These are phyloP conservation scores for Plectranthus barbatus DNA, from an alignment of 257 asterid species.

Conservation along the genomic window DNA sequence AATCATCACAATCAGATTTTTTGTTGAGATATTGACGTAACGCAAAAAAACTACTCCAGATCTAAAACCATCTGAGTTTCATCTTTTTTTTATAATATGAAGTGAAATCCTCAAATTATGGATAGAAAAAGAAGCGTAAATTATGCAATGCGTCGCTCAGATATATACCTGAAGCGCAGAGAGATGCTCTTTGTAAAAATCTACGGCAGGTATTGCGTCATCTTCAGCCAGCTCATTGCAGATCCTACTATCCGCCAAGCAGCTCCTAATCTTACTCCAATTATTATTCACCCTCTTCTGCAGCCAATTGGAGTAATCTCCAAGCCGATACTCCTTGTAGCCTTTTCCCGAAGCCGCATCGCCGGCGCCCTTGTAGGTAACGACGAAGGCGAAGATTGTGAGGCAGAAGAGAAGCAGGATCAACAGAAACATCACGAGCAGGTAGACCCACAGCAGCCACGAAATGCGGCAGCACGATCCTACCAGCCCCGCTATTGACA, in stretches of 20 bases:
- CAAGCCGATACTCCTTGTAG: constrained; percentile 72
- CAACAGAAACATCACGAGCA: constrained; percentile 72
- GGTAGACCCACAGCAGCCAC: constrained; percentile 75
- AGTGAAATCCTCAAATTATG: too few relatives aligned
- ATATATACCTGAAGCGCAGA: constrained; percentile 65
- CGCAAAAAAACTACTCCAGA: neutral
- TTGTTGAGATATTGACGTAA: neutral
- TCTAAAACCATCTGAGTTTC: too few relatives aligned
- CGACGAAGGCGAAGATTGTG: constrained; percentile 89
- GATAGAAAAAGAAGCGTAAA: neutral
- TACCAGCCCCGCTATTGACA: constrained; percentile 72
- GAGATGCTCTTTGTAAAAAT: constrained; percentile 43
- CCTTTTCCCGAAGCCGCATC: constrained; percentile 46
- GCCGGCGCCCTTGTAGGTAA: constrained; percentile 85
- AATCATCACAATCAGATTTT: constrained; percentile 2
- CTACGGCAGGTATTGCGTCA: constrained; percentile 24
- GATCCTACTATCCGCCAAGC: constrained; percentile 56
- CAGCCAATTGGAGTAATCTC: constrained; percentile 81
- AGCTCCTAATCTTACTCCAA: constrained; percentile 61
- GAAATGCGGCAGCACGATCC: constrained; percentile 78
- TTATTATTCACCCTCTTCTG: constrained; percentile 64
- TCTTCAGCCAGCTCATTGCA: constrained; percentile 47
- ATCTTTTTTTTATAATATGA: too few relatives aligned
- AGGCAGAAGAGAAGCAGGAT: constrained; percentile 56
- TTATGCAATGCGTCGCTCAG: too few relatives aligned